Conservation (phyloP, 1,139 yeast species). For the Scheffersomyces lignicola region DNA sequence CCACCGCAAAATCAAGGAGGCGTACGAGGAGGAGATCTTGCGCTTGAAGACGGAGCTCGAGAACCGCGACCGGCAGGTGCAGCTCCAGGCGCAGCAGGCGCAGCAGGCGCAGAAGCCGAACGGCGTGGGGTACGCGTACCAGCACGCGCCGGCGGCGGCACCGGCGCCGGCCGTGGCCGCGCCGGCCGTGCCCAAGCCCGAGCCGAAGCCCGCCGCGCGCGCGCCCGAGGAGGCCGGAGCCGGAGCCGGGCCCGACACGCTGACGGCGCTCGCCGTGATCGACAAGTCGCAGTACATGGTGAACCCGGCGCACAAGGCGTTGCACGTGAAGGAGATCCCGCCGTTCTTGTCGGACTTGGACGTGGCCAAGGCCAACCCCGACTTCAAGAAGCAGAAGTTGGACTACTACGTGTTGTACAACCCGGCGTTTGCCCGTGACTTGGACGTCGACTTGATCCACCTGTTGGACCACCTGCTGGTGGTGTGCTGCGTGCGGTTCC, state of each 20-base stretch:
- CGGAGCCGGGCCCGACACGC: constrained; percentile 25
- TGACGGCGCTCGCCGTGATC: constrained; percentile 37
- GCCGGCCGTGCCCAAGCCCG: constrained; percentile 17
- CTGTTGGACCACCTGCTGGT: constrained; percentile 91
- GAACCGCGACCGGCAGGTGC: constrained; percentile 59
- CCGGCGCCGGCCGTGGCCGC: constrained; percentile 20
- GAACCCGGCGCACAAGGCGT: constrained; percentile 42
- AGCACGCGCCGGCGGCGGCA: constrained; percentile 17
- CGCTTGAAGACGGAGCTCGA: constrained; percentile 86
- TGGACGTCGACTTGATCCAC: constrained; percentile 87
- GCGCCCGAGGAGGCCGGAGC: constrained; percentile 10
- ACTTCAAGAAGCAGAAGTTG: constrained; percentile 77
- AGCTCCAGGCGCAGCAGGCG: constrained; percentile 18
- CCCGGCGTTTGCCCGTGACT: constrained; percentile 67
- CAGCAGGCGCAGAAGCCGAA: constrained; percentile 17
- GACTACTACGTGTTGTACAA: constrained; percentile 91
- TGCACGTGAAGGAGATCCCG: constrained; percentile 75
- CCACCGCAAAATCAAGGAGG: constrained; percentile 92
- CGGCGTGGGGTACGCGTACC: constrained; percentile 18
- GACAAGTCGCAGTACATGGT: constrained; percentile 47
- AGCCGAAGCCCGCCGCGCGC: constrained; percentile 13
- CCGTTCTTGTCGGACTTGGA: constrained; percentile 83
- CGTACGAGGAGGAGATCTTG: constrained; percentile 89
- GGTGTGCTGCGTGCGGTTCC: constrained; percentile 94
- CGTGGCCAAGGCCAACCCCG: constrained; percentile 73